phyloP scores from a whole-genome alignment of 257 asterid species.

The Apocynum venetum region DNA sequence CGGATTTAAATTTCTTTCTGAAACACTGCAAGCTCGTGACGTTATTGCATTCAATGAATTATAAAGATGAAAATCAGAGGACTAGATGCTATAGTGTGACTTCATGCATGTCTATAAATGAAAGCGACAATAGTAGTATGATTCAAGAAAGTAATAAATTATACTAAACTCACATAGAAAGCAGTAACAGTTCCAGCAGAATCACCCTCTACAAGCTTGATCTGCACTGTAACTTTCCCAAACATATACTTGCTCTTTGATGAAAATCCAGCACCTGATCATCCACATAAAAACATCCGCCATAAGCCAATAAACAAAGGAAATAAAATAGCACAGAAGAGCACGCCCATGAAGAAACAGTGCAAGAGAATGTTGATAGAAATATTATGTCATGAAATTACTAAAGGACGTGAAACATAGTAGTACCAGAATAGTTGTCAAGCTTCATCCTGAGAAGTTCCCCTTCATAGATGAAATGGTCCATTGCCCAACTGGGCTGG shows the following conservation, averaged over 20 bases:
- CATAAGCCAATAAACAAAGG: background rate
- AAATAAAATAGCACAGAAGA: background rate
- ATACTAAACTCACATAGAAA: conserved; percentile 49
- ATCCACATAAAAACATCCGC: background rate
- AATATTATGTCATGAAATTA: background rate
- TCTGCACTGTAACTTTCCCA: conserved; percentile 80
- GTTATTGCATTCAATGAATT: conserved; percentile 13
- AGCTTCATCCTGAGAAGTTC: conserved; percentile 60
- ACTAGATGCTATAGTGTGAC: background rate
- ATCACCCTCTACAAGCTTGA: conserved; percentile 89
- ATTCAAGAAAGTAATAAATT: too few relatives aligned
- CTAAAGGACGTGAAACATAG: background rate
- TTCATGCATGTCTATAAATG: background rate
- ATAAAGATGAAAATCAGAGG: background rate
- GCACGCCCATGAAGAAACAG: background rate
- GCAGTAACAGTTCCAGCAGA: conserved; percentile 99
- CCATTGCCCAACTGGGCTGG: conserved; percentile 60
- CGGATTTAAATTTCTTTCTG: background rate
- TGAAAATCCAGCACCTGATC: conserved; percentile 77
- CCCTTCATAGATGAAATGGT: conserved; percentile 51
- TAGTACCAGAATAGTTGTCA: conserved; percentile 53
- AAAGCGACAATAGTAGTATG: background rate
- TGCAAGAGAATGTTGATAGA: background rate
- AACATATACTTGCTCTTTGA: conserved; percentile 84
- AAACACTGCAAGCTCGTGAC: background rate